phyloP scores from a whole-genome alignment of 2,329 filamentous ascomycete genomes.

The Aureobasidium zeae region DNA sequence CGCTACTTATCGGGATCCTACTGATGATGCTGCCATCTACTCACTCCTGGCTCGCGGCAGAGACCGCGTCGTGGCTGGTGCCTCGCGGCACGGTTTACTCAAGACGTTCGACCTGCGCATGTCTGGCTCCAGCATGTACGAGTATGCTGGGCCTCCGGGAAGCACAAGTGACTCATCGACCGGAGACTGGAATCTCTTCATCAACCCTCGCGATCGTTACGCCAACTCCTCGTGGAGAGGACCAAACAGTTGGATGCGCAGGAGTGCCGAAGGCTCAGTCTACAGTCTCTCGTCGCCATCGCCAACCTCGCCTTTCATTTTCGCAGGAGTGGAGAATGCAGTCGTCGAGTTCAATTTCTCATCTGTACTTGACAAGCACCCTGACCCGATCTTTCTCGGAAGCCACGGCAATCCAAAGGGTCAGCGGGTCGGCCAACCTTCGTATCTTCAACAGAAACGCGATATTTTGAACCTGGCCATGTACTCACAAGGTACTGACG shows the following conservation, averaged over 20 bases:
- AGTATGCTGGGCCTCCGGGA: conserved; percentile 22
- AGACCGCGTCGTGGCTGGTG: conserved; percentile 49
- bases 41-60: conserved; percentile 48
- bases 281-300: conserved; percentile 42
- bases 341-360: conserved; percentile 38
- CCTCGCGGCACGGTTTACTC: conserved; percentile 47
- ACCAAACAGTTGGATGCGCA: conserved; percentile 21
- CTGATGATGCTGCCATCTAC: conserved; percentile 51
- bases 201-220: conserved; percentile 29
- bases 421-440: background rate
- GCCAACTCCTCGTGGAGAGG: conserved; percentile 20
- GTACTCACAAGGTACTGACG: conserved; percentile 35
- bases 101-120: conserved; percentile 56
- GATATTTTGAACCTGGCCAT: conserved; percentile 37
- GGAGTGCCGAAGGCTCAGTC: conserved; percentile 33
- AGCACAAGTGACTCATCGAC: background rate
- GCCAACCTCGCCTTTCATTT: conserved; percentile 35
- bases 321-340: conserved; percentile 39
- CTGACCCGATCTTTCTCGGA: conserved; percentile 29
- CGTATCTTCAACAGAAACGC: conserved; percentile 23
- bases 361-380: conserved; percentile 33
- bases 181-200: conserved; percentile 38
- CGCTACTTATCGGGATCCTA: conserved; percentile 40
- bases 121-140: conserved; percentile 34
- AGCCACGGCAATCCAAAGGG: background rate